A percentile compares a stretch with the other conserved stretches of the same genome.
Evolutionary conservation across 345 rosid genomes (phyloP).

Genomic region (Hibiscus tridactylites): DNA sequence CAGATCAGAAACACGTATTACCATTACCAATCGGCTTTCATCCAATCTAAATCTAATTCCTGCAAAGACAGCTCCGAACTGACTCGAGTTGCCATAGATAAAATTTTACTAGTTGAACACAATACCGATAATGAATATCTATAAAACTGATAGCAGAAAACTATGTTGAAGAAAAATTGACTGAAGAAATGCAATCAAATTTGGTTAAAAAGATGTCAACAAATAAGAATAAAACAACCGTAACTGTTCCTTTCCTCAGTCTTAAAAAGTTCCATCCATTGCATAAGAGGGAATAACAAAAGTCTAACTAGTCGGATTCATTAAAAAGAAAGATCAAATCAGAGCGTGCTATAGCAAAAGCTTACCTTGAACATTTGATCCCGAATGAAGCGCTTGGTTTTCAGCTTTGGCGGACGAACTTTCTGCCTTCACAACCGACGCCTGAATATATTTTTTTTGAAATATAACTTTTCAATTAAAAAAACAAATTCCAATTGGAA

Average conservation of each 20-base stretch:
- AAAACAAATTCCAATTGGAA: background rate
- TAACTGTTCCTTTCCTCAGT: background rate
- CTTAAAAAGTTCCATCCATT: background rate
- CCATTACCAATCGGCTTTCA: background rate
- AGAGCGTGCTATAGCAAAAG: background rate
- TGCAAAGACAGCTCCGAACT: background rate
- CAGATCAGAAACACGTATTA: background rate
- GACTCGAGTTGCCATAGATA: background rate
- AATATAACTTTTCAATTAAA: background rate
- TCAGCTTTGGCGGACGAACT: slow-evolving; percentile 31
- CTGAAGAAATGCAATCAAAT: background rate
- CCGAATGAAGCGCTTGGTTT: slow-evolving; percentile 26
- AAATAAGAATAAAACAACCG: background rate
- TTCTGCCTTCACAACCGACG: slow-evolving; percentile 43
- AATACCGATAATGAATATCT: background rate
- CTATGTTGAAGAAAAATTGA: background rate
- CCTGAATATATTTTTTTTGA: slow-evolving; percentile 22
- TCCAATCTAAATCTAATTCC: background rate
- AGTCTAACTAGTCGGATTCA: background rate
- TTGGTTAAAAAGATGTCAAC: background rate
- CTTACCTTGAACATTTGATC: slow-evolving; percentile 36
- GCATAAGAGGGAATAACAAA: background rate
- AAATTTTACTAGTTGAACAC: background rate
- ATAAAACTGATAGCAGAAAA: background rate
- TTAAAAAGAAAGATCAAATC: background rate